These are phyloP conservation scores for Ganoderma lucidum DNA, from an alignment of 1,284 basidiomycete genomes.

Conservation along the genomic window DNA sequence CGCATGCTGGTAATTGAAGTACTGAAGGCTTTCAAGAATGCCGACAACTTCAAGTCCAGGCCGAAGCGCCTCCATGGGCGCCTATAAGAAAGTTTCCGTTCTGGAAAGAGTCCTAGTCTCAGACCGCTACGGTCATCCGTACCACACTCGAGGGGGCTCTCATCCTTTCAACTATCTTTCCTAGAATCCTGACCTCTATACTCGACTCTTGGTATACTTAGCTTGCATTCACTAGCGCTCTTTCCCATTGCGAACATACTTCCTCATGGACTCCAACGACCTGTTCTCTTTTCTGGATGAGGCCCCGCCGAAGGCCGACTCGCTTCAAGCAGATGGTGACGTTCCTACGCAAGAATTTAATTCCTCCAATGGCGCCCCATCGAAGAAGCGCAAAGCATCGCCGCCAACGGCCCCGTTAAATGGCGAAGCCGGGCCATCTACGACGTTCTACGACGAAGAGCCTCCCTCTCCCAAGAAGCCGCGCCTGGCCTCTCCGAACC, in stretches of 20 bases:
- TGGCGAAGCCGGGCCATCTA: slow-evolving; percentile 21
- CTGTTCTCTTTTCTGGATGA: slow-evolving; percentile 54
- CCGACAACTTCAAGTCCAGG: no score
- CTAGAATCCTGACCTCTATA: not conserved
- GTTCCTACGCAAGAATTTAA: slow-evolving; percentile 31
- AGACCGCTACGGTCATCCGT: not conserved
- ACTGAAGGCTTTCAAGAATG: no score
- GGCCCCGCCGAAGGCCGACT: slow-evolving; percentile 34
- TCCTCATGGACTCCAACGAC: slow-evolving; percentile 38
- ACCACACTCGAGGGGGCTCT: not conserved
- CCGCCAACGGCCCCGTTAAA: slow-evolving; percentile 25
- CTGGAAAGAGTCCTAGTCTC: not conserved
- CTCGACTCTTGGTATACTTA: not conserved
- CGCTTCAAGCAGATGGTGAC: slow-evolving; percentile 29
- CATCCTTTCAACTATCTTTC: not conserved
- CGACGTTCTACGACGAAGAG: slow-evolving; percentile 32
- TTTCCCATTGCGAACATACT: not conserved
- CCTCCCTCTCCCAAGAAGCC: slow-evolving; percentile 54
- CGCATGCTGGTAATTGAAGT: no score
- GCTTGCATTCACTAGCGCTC: not conserved
- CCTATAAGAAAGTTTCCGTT: not conserved
- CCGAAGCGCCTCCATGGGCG: not conserved
- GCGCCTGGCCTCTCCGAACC: slow-evolving; percentile 62
- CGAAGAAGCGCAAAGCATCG: slow-evolving; percentile 42
- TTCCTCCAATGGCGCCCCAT: slow-evolving; percentile 12